Evolutionary conservation across 768 basidiomycete genomes (phyloP), one percentile per base, ranked within the genome.

Genomic region (Auricularia sp.): DNA sequence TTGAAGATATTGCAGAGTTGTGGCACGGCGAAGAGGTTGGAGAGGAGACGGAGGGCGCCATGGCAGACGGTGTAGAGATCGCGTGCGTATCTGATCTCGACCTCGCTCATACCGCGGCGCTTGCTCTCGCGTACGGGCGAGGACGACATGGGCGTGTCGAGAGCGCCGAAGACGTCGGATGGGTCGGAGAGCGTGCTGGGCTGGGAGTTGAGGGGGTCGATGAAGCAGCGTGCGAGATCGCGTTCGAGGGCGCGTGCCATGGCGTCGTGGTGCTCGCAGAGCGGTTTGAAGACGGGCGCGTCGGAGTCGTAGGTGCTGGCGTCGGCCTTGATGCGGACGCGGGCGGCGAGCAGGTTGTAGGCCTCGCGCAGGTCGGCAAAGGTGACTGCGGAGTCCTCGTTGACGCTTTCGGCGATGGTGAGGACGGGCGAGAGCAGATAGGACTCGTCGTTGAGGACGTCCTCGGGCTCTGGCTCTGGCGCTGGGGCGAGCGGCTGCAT

Each of bases 61-160:
- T 91, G 90, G 43, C 80, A 83, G 3, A 84, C 84, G 2, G 86
- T 87, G 72, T 85, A 90, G 21, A 93, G 76, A 73, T 93, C 91
- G 29, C 91, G 80, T 5, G 90, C 90, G 69, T 85, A 83, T 70
- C 88, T 91, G 62, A 86, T 86, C 72, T 90, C 87, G 65, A 87
- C 86, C 54, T 84, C 91, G 0, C 82, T 83, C 83, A 91, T 84
- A 3, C 91, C 90, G 64, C 78, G 80, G 70, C 82, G 84, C 61
- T 68, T 68, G 74, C 80, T 70, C 82, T 80, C 2, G 89, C 90
- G 16, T 88, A 91, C 6, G 88, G 91, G 21, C 90, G 76, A 7
- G 71, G 58, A 65, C 54, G 64, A 65, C 63, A 67, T 68, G 7
- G 69, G 65, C 23, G 72, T 70, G 35, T 74, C 74, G 23, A 72